phyloP scores from a whole-genome alignment of 176 grass and related monocot species.

The Oryza coarctata region DNA sequence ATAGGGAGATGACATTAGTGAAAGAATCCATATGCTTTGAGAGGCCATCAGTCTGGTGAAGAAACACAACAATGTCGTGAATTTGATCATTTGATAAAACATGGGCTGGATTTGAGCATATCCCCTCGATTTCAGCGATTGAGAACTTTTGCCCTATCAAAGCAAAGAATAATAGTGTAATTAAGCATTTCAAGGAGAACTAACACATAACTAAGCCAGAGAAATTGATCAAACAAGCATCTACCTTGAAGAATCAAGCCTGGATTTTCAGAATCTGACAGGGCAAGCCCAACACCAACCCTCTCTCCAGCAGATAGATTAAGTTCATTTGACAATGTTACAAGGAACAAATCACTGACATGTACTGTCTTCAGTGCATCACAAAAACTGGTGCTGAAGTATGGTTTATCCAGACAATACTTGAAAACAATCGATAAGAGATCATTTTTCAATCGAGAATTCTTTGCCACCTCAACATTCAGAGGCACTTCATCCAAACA shows the following conservation, averaged over 20 bases:
- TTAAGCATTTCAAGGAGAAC: constrained; percentile 15
- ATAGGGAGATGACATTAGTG: constrained; percentile 65
- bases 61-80: constrained; percentile 86
- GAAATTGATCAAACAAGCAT: constrained; percentile 3
- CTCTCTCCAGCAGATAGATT: constrained; percentile 65
- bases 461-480: constrained; percentile 40
- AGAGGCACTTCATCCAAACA: constrained; percentile 68
- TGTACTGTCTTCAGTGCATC: constrained; percentile 61
- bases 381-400: constrained; percentile 67
- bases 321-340: constrained; percentile 69
- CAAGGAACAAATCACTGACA: constrained; percentile 53
- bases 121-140: constrained; percentile 69
- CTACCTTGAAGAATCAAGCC: constrained; percentile 66
- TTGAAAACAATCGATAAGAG: constrained; percentile 55
- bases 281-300: constrained; percentile 67
- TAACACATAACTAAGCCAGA: not conserved
- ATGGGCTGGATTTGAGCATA: constrained; percentile 58
- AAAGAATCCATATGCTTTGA: constrained; percentile 74
- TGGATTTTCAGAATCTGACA: constrained; percentile 75
- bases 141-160: constrained; percentile 72
- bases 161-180: constrained; percentile 9
- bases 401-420: constrained; percentile 69
- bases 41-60: constrained; percentile 67
- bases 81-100: constrained; percentile 62
- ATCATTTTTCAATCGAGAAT: constrained; percentile 38